Evolutionary conservation across 164 flowering plant genomes (phyloP).

Genomic region (Sedum album): DNA sequence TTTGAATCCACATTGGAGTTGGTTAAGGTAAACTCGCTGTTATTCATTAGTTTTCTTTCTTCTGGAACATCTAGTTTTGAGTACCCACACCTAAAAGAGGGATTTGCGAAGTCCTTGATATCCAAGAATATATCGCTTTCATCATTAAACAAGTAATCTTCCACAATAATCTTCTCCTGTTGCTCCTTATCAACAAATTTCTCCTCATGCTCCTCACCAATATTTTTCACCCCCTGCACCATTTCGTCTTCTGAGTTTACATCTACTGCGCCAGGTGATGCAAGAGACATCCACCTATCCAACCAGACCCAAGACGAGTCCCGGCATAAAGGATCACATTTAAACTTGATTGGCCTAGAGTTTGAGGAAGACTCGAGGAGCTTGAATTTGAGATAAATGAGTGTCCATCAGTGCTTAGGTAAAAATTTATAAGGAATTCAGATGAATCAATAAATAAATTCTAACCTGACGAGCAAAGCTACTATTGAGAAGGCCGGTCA

Average conservation of each 20-base stretch:
- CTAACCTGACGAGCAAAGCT: conserved; percentile 75
- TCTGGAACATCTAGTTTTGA: background rate
- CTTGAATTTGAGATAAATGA: conserved; percentile 23
- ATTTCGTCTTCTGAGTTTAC: conserved; percentile 15
- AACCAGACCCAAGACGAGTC: conserved; percentile 88
- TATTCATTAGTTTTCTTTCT: background rate
- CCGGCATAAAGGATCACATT: conserved; percentile 59
- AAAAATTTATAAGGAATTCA: conserved; percentile 4
- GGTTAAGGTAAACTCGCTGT: background rate
- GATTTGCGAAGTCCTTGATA: background rate
- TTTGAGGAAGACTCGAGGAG: conserved; percentile 62
- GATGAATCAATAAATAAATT: background rate
- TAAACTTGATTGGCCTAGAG: conserved; percentile 48
- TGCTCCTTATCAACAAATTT: conserved; percentile 10
- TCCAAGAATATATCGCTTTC: background rate
- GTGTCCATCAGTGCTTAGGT: background rate
- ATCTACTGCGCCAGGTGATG: conserved; percentile 29
- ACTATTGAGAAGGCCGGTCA: conserved; percentile 58
- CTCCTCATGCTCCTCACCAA: conserved; percentile 17
- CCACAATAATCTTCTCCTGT: conserved; percentile 9
- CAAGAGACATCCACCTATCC: conserved; percentile 88
- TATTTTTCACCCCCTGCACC: conserved; percentile 16
- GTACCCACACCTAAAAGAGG: background rate
- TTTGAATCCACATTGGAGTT: conserved; percentile 15
- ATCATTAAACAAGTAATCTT: background rate